Conservation (phyloP, 768 basidiomycete genomes). For the Tricholoma saponaceum region DNA sequence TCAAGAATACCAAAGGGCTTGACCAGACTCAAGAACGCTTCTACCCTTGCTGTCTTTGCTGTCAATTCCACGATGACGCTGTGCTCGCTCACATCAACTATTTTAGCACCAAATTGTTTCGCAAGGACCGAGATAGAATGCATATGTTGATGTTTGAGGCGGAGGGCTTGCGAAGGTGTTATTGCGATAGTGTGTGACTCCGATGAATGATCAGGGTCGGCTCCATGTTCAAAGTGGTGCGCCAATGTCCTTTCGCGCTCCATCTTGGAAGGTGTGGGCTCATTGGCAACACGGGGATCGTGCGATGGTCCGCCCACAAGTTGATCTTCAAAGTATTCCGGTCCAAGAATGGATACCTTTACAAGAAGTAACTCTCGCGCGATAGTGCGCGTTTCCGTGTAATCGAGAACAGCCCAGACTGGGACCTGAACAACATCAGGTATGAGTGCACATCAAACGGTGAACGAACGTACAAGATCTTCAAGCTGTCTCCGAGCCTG, state of each 20-base stretch:
- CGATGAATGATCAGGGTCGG: conserved; percentile 26
- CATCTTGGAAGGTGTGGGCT: conserved; percentile 43
- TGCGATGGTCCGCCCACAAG: conserved; percentile 82
- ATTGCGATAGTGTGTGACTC: conserved; percentile 35
- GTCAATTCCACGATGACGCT: conserved; percentile 93
- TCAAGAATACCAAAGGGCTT: conserved; percentile 96
- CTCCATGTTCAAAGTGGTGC: conserved; percentile 70
- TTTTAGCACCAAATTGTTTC: conserved; percentile 84
- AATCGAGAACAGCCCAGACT: conserved; percentile 99
- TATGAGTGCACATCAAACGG: not conserved
- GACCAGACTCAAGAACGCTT: conserved; percentile 87
- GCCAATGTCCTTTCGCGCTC: conserved; percentile 72
- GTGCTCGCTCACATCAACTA: conserved; percentile 94
- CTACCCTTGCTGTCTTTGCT: conserved; percentile 87
- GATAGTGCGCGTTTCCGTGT: conserved; percentile 89
- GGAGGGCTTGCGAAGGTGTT: conserved; percentile 82
- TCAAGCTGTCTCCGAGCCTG: conserved; percentile 95
- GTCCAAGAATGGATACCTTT: conserved; percentile 96
- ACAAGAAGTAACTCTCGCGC: conserved; percentile 91
- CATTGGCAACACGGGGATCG: conserved; percentile 51
- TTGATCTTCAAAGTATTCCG: conserved; percentile 94
- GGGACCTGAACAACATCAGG: conserved; percentile 64
- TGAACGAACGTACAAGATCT: conserved; percentile 69
- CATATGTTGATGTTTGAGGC: conserved; percentile 85
- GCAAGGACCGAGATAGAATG: conserved; percentile 84